These are phyloP conservation scores for Penicillium ucsense DNA, from an alignment of 495 filamentous ascomycete species.

Conservation along the genomic window DNA sequence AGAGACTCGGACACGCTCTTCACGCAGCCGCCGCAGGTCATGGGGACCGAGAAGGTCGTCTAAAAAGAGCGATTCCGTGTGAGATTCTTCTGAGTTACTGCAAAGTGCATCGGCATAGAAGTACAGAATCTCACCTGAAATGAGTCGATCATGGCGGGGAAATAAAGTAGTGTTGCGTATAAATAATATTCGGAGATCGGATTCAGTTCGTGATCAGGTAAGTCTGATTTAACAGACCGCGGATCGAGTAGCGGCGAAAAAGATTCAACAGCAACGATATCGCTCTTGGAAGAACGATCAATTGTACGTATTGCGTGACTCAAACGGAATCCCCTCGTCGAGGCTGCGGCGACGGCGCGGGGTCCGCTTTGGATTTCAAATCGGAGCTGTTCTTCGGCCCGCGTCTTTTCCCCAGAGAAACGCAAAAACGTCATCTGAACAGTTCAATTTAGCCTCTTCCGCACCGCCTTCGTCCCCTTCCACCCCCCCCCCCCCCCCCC, in stretches of 20 bases:
- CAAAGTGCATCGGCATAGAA: neutral
- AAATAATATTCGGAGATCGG: too few relatives aligned
- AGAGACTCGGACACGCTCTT: conserved; percentile 72
- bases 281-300: too few relatives aligned
- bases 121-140: conserved; percentile 40
- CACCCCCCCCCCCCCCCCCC: neutral
- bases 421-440: conserved; percentile 20
- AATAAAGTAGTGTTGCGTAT: conserved; percentile 1
- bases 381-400: conserved; percentile 19
- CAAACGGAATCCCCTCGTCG: neutral
- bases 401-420: conserved; percentile 9
- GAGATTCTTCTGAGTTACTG: too few relatives aligned
- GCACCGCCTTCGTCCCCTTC: conserved; percentile 5
- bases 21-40: conserved; percentile 82
- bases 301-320: neutral
- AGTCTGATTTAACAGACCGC: too few relatives aligned
- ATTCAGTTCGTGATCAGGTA: too few relatives aligned
- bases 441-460: neutral
- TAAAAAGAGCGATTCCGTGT: conserved; percentile 18
- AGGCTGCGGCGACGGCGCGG: conserved; percentile 12
- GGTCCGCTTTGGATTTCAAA: conserved; percentile 29
- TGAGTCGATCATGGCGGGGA: conserved; percentile 44
- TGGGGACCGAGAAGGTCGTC: conserved; percentile 91
- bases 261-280: too few relatives aligned
- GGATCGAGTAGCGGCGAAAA: too few relatives aligned